Conservation (phyloP, 2,329 filamentous ascomycete genomes). For the Colletotrichum abscissum region DNA sequence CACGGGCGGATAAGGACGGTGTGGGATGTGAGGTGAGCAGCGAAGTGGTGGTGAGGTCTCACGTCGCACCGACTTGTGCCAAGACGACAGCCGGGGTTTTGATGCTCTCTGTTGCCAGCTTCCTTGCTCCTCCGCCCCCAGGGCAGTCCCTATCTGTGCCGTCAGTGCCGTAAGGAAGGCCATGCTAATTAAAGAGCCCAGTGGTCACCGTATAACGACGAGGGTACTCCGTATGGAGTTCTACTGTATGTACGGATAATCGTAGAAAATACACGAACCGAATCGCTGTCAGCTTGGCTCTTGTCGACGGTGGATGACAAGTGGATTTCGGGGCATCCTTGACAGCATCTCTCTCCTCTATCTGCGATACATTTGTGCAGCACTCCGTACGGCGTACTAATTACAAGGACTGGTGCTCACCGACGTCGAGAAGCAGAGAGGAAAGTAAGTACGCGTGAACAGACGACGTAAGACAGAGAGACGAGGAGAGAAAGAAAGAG, state of each 20-base stretch:
- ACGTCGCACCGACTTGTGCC: constrained; percentile 24
- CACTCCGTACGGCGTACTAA: neutral
- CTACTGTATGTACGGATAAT: too few species aligned
- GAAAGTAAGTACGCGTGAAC: neutral
- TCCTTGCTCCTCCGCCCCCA: neutral
- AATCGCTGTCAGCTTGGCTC: constrained; percentile 18
- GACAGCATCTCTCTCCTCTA: constrained; percentile 12
- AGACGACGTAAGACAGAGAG: neutral
- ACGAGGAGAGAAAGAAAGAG: neutral
- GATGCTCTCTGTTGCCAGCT: neutral
- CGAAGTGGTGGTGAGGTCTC: constrained; percentile 20
- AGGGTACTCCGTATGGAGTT: neutral
- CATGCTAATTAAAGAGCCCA: constrained; percentile 15
- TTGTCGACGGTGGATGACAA: constrained; percentile 24
- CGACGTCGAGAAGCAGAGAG: neutral
- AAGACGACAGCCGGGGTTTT: constrained; percentile 13
- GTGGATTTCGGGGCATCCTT: constrained; percentile 19
- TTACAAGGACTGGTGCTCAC: neutral
- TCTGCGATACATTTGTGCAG: constrained; percentile 11
- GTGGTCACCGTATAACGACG: constrained; percentile 9
- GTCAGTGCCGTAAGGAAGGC: constrained; percentile 16
- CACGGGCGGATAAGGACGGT: constrained; percentile 30
- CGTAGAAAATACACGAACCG: neutral
- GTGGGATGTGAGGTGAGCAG: constrained; percentile 24
- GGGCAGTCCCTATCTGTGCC: constrained; percentile 2